Base-by-base conservation (phyloP, 768 basidiomycete genomes). In the Pleurotus citrinopileatus region DNA sequence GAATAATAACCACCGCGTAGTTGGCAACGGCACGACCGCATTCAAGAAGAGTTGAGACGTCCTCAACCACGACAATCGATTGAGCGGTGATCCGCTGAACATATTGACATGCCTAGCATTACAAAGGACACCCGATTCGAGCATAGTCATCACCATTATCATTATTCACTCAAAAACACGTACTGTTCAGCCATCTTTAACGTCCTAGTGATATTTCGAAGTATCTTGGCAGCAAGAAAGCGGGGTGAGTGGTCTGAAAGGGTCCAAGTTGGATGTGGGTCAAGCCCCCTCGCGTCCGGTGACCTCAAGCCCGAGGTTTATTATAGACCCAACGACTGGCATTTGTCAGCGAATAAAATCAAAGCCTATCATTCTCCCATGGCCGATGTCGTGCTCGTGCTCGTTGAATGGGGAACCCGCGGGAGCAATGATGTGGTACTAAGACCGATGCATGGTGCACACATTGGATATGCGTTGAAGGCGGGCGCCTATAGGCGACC, bases 11-110 rank as follows among this genome's bases (percentile, higher is more conserved):
- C 95, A 98, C 42, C 79, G 76, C 0, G 93, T 80, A 2, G 81
- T 64, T 0, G 83, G 78, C 10, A 81, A 74, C 13, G 63, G 66
- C 32, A 87, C 71, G 59, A 94, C 76, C 17, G 84, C 75, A 55
- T 92, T 90, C 44, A 98, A 77, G 69, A 94, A 92, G 6, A 78
- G 66, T 25, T 83, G 80, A 12, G 89, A 91, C 2, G 83, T 68
- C 23, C 91, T 79, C 29, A 94, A 76, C 85, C 94, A 94, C 1
- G 89, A 84, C 17, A 93, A 76, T 13, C 91, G 85, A 66, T 92
- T 92, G 27, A 92, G 70, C 38, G 88, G 83, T 52, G 90, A 89
- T 36, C 87, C 86, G 5, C 73, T 68, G 60, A 72, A 78, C 60
- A 70, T 66, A 56, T 77, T 76, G 26, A 72, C 63, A 55, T 64